Base-by-base conservation (phyloP, 139 green algal genomes). In the Ostreobium quekettii region DNA sequence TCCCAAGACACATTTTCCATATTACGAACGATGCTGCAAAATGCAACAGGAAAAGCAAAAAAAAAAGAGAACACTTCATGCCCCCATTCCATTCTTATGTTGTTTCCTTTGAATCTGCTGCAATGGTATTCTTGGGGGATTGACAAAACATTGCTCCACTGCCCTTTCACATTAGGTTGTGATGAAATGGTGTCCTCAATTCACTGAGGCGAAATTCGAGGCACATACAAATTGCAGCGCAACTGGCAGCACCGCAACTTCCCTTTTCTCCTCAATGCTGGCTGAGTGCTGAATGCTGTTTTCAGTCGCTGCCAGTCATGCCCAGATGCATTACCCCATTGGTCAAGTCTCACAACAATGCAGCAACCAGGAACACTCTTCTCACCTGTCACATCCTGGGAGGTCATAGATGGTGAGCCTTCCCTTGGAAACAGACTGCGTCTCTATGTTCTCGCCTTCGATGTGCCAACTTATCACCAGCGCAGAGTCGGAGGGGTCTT, bases 351-450 rank as follows among this genome's bases (percentile, higher is more conserved):
- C 42, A 53, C 42, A 53, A 19, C 15, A 11, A 53, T 19, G 19
- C 42, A 53, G n/a, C n/a, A n/a, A n/a, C n/a, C n/a, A 30, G 48
- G 26, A 8, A 28, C 48, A 3, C 32, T 15, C 15, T 1, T 22
- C 80, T 36, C 64, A 91, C 85, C 92, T 77, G 78, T 99, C 93
- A 7, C 76, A 91, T 22, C 93, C 93, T 2, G 92, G 91, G 60
- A 99, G 83, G 74, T 99, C 93, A 15, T 97, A 91, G 65, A 99
- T 97, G 37, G 71, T 87, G 66, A 99, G 85, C 86, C 98, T 97
- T 72, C 87, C 91, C 47, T 82, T 80, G 24, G 86, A 79, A 19
- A 96, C 77, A 28, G 69, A 73, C 78, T 97, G 90, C 6, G 88
- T 97, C 82, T 97, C 88, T 72, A 67, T 48, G 30, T 66, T 66